Evolutionary conservation across 225 moss, liverwort and hornwort genomes (phyloP).

Genomic region (Thuidium tamariscinum): DNA sequence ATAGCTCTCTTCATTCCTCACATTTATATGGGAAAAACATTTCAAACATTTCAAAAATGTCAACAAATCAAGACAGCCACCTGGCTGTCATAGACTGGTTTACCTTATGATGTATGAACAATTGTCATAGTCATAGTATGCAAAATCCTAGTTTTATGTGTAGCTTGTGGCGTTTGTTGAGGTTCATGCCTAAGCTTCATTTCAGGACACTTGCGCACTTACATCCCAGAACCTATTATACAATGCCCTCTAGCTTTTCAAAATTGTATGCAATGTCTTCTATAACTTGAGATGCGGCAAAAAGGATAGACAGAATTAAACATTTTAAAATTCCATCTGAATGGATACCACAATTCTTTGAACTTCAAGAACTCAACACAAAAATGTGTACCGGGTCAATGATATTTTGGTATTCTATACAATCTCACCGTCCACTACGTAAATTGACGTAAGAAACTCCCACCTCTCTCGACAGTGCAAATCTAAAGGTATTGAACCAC

Average conservation of each 20-base stretch:
- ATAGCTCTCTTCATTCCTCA: no score
- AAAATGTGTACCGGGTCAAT: conserved; percentile 1
- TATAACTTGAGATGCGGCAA: neutral
- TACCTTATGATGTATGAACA: neutral
- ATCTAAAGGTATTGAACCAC: neutral
- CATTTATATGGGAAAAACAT: no score
- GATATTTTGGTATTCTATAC: neutral
- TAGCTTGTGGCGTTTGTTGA: neutral
- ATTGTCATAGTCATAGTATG: neutral
- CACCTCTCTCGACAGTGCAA: neutral
- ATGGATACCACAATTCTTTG: neutral
- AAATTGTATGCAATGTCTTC: neutral
- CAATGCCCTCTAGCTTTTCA: neutral
- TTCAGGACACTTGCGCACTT: neutral
- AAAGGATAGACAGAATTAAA: neutral
- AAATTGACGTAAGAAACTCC: neutral
- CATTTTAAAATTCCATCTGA: neutral
- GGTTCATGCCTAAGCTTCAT: neutral
- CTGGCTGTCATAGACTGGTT: no score
- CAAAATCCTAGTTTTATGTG: neutral
- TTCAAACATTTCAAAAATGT: no score
- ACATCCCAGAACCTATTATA: neutral
- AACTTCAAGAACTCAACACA: neutral
- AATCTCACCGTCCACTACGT: neutral
- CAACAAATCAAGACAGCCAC: no score